Conservation (phyloP, 1,284 basidiomycete species). For the Austropuccinia psidii region DNA sequence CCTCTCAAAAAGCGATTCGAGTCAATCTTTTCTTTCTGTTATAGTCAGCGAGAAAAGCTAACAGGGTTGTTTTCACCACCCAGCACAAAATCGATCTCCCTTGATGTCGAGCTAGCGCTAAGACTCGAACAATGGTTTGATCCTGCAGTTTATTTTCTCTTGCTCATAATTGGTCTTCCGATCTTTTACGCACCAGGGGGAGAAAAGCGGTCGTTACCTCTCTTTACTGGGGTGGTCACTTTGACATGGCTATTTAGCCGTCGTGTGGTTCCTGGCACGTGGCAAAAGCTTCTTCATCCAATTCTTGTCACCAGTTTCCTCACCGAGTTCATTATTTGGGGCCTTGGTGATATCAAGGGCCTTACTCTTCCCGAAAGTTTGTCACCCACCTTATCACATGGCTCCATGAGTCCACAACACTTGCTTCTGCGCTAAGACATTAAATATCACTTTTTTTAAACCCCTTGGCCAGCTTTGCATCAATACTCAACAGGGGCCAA, state of each 20-base stretch:
- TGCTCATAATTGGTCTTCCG: slow-evolving; percentile 29
- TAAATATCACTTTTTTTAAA: too few relatives aligned
- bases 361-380: slow-evolving; percentile 2
- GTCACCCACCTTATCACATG: too few relatives aligned
- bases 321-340: slow-evolving; percentile 26
- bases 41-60: too few relatives aligned
- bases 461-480: slow-evolving; percentile 4
- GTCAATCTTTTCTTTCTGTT: too few relatives aligned
- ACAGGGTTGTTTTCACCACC: too few relatives aligned
- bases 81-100: background rate
- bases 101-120: background rate
- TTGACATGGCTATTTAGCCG: slow-evolving; percentile 32
- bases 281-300: slow-evolving; percentile 28
- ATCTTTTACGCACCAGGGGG: slow-evolving; percentile 27
- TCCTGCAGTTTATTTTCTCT: slow-evolving; percentile 15
- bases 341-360: slow-evolving; percentile 17
- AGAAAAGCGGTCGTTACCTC: slow-evolving; percentile 12
- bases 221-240: slow-evolving; percentile 27
- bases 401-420: too few relatives aligned
- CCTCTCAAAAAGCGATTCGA: too few relatives aligned
- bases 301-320: slow-evolving; percentile 35
- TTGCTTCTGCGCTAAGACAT: too few relatives aligned
- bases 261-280: background rate
- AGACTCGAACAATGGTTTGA: slow-evolving; percentile 25
- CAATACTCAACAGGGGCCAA: background rate